Base-by-base conservation (phyloP, 2,329 filamentous ascomycete species). In the Pezicula carpinea region DNA sequence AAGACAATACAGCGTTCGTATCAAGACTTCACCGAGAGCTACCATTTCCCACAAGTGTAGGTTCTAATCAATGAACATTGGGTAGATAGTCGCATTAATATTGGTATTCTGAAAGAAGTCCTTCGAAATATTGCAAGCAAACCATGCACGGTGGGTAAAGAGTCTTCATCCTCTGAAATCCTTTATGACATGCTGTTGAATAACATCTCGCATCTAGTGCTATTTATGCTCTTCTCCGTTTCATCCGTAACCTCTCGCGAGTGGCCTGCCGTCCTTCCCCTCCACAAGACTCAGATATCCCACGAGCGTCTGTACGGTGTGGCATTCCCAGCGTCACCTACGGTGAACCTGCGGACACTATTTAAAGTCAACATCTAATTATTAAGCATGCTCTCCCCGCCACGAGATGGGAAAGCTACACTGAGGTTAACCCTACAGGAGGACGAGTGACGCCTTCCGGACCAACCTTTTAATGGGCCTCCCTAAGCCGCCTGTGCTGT, bases 1-100 rank as follows among this genome's bases (percentile, higher is more conserved):
- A 79, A 43, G 73, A 91, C 58, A 89, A 85, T 61, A 72, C 85
- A 51, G 82, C 89, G 67, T 89, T 96, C 58, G 71, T 79, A 50
- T 72, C 75, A 46, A 79, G 87, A 39, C 35, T 39, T 11, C 35
- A 39, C 18, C n/a, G 35, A 21, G 21, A 15, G n/a, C 13, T 39
- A n/a, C n/a, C n/a, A n/a, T n/a, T n/a, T n/a, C n/a, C n/a, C n/a
- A n/a, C n/a, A n/a, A n/a, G n/a, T n/a, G n/a, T n/a, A n/a, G n/a
- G n/a, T n/a, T n/a, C n/a, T n/a, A n/a, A n/a, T n/a, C n/a, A n/a
- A n/a, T n/a, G n/a, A n/a, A n/a, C n/a, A n/a, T n/a, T n/a, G n/a
- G n/a, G n/a, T n/a, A n/a, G n/a, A n/a, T n/a, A n/a, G n/a, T n/a
- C n/a, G n/a, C n/a, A n/a, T n/a, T n/a, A n/a, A n/a, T n/a, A n/a